phyloP scores from a whole-genome alignment of 164 flowering plant genomes.

The Kalanchoe fedtschenkoi region DNA sequence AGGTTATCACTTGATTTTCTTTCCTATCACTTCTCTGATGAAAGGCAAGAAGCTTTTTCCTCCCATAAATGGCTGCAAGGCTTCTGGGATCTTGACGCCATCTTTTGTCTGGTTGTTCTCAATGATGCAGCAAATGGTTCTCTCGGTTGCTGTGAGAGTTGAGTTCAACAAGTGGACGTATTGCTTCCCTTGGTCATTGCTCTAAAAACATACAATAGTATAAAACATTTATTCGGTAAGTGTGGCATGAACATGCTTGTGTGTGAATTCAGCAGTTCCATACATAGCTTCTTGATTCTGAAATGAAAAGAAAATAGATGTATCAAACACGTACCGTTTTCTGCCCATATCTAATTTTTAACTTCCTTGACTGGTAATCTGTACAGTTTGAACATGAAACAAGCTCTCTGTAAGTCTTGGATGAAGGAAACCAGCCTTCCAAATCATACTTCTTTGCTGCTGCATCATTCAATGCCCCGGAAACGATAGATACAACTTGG shows the following conservation, averaged over 20 bases:
- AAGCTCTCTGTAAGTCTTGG: slow-evolving; percentile 50
- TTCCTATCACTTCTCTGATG: slow-evolving; percentile 4
- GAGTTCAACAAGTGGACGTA: slow-evolving; percentile 84
- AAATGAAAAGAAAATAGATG: background rate
- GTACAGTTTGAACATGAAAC: slow-evolving; percentile 17
- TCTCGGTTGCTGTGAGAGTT: slow-evolving; percentile 91
- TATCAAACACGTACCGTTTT: slow-evolving; percentile 46
- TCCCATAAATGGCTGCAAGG: slow-evolving; percentile 56
- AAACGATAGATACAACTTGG: slow-evolving; percentile 54
- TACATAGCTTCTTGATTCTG: background rate
- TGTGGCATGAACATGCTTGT: background rate
- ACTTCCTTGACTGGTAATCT: too few relatives aligned
- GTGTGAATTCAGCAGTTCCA: background rate
- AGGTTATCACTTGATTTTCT: too few relatives aligned
- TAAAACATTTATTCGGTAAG: background rate
- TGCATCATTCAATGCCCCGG: slow-evolving; percentile 93
- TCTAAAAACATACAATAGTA: background rate
- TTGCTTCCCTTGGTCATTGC: slow-evolving; percentile 44
- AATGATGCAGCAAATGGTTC: slow-evolving; percentile 85
- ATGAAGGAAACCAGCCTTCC: too few relatives aligned
- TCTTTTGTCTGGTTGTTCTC: slow-evolving; percentile 88
- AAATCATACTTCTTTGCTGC: slow-evolving; percentile 75
- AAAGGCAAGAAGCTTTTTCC: slow-evolving; percentile 36
- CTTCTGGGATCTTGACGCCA: slow-evolving; percentile 72
- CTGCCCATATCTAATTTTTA: slow-evolving; percentile 44